phyloP scores from a whole-genome alignment of 805 yeast genomes.

The Spathaspora hagerdaliae region DNA sequence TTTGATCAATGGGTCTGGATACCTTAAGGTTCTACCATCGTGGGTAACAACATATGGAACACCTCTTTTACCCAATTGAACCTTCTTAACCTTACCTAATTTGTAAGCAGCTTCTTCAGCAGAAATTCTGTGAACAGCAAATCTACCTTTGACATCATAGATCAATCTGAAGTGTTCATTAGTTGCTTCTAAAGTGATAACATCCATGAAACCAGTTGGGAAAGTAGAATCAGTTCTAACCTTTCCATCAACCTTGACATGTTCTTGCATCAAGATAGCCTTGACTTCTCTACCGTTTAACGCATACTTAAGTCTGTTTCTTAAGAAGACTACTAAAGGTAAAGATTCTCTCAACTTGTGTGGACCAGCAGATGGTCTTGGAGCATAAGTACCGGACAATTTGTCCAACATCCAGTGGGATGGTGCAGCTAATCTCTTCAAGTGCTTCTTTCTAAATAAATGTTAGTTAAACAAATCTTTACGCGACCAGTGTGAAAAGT shows the following conservation, averaged over 20 bases:
- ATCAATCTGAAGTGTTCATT: conserved; percentile 99
- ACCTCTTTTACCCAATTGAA: conserved; percentile 97
- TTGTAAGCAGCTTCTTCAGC: conserved; percentile 98
- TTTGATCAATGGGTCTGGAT: conserved; percentile 97
- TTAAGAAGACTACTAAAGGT: conserved; percentile 93
- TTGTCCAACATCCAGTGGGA: conserved; percentile 99
- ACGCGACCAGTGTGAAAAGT: too few species aligned
- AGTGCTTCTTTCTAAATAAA: conserved; percentile 82
- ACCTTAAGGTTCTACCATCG: conserved; percentile 99
- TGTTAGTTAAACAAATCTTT: conserved; percentile 21
- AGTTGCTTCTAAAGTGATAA: conserved; percentile 94
- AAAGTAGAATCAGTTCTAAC: conserved; percentile 97
- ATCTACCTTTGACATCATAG: conserved; percentile 98
- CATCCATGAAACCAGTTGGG: conserved; percentile 99
- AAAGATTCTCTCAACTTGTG: conserved; percentile 98
- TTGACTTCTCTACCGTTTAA: conserved; percentile 98
- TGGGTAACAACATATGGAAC: conserved; percentile 98
- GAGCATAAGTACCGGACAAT: conserved; percentile 98
- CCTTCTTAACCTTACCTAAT: conserved; percentile 97
- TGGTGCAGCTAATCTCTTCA: conserved; percentile 99
- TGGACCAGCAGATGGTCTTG: conserved; percentile 99
- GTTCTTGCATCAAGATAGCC: conserved; percentile 97
- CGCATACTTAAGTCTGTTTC: conserved; percentile 99
- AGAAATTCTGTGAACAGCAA: conserved; percentile 98
- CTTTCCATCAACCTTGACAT: conserved; percentile 97